Base-by-base conservation (phyloP, 2,329 filamentous ascomycete genomes). In the Fusarium devonianum region DNA sequence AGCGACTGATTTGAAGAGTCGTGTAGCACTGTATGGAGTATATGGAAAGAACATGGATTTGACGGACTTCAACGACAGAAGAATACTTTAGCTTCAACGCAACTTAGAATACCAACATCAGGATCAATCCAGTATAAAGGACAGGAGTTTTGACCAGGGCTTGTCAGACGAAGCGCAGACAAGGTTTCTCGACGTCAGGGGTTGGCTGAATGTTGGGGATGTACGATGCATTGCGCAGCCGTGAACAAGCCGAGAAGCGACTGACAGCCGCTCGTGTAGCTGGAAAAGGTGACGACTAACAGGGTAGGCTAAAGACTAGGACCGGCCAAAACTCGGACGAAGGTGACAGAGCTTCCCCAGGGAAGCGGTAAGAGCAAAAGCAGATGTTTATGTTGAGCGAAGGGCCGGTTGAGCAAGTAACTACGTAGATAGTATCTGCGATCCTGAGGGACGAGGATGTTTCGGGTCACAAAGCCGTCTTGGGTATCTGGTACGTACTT, bases 11-110 rank as follows among this genome's bases (percentile, higher is more conserved):
- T 53, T 46, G 34, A 50, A 38, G 46, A 53, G 56, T 57, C 42
- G 56, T n/a, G 47, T 46, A 52, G 49, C 52, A 60, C 56, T 60
- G 56, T 57, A 60, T 50, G 56, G 56, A 49, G 43, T 58, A 54
- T 45, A 56, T 59, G 47, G 56, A 38, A 45, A 53, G 18, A 21
- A 51, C 45, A 56, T 52, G 56, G 33, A 58, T 60, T 58, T 49
- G 53, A 50, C 53, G 52, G 42, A 59, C 53, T 53, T 53, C 50
- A 53, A 53, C 50, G 45, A 36, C 46, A 19, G 14, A 53, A 22
- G 42, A 42, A 48, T 38, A 37, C 36, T 56, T 56, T 25, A 56
- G 47, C 56, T 58, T 58, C 56, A 60, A 58, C 56, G 33, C 56
- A 44, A 53, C 32, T 49, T 59, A 47, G 55, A 59, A 40, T 59